A percentile compares a stretch with the other conserved stretches of the same genome.
Evolutionary conservation across 768 basidiomycete genomes (phyloP).

Genomic region (Boletellus ananas): DNA sequence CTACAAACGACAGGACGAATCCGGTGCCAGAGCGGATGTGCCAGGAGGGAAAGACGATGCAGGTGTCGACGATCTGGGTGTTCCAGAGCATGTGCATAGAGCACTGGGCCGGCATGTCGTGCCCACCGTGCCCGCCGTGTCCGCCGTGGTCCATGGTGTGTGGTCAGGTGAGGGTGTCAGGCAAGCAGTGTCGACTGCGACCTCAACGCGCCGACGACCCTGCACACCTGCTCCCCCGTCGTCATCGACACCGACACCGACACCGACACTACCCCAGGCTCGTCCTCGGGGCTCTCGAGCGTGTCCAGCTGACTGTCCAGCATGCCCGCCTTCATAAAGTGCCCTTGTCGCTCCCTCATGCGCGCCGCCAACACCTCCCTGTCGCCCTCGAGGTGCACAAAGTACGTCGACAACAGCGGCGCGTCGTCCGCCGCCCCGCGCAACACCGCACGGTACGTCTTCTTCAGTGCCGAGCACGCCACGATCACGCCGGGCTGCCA

Average conservation of each 20-base stretch:
- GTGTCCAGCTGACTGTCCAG: slow-evolving; percentile 72
- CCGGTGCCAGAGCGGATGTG: slow-evolving; percentile 55
- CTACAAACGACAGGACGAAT: slow-evolving; percentile 64
- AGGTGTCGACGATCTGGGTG: slow-evolving; percentile 74
- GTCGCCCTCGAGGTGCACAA: slow-evolving; percentile 74
- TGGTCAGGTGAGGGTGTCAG: too few species aligned
- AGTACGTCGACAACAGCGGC: slow-evolving; percentile 54
- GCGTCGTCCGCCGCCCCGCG: slow-evolving; percentile 38
- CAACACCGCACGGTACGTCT: slow-evolving; percentile 75
- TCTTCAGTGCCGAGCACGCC: slow-evolving; percentile 83
- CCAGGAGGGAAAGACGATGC: slow-evolving; percentile 78
- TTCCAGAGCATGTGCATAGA: slow-evolving; percentile 88
- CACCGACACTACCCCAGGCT: slow-evolving; percentile 67
- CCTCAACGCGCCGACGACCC: slow-evolving; percentile 25
- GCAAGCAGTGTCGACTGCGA: too few species aligned
- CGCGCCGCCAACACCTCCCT: slow-evolving; percentile 54
- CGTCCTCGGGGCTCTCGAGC: slow-evolving; percentile 65
- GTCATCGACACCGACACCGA: slow-evolving; percentile 46
- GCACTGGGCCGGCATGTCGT: slow-evolving; percentile 53
- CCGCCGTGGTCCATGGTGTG: slow-evolving; percentile 16
- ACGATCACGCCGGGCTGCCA: slow-evolving; percentile 59
- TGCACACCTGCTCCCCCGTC: slow-evolving; percentile 54
- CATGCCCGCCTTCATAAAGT: slow-evolving; percentile 85
- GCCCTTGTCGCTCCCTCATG: slow-evolving; percentile 60
- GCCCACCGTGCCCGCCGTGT: slow-evolving; percentile 43